Percentiles rank a stretch among this genome's conserved stretches.
These are phyloP conservation scores for Pseudopyrenochaeta lycopersici DNA, from an alignment of 2,329 filamentous ascomycete genomes.

Conservation along the genomic window DNA sequence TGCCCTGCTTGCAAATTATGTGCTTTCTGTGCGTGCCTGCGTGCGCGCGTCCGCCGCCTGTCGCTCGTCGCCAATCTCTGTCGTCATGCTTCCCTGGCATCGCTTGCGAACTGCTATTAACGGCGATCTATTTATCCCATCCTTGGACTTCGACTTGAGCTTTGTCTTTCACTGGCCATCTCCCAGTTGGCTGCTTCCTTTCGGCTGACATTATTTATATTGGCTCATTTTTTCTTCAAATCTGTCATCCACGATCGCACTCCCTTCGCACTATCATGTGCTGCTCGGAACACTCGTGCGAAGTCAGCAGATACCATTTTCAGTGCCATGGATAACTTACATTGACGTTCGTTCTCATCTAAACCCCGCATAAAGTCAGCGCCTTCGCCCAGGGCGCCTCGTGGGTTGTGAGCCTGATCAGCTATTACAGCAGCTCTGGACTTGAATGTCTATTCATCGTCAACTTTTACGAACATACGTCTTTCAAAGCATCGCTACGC, in stretches of 20 bases:
- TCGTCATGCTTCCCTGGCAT: background rate
- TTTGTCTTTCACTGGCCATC: background rate
- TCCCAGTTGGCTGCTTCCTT: background rate
- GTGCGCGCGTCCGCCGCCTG: background rate
- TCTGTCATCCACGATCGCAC: conserved; percentile 57
- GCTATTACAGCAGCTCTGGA: conserved; percentile 82
- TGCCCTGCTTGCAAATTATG: background rate
- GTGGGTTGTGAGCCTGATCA: conserved; percentile 86
- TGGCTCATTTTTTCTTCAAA: conserved; percentile 50
- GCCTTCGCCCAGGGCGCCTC: conserved; percentile 70
- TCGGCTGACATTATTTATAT: too few species aligned
- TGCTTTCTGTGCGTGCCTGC: background rate
- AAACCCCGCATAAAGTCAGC: conserved; percentile 87
- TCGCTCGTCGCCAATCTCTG: background rate
- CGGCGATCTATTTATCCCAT: background rate
- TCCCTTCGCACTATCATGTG: conserved; percentile 58
- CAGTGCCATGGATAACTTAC: conserved; percentile 50
- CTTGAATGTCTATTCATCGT: conserved; percentile 72
- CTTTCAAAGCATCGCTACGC: conserved; percentile 6
- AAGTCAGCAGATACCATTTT: conserved; percentile 8
- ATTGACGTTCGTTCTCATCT: conserved; percentile 85
- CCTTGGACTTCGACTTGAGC: background rate
- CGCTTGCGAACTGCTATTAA: background rate
- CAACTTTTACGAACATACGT: background rate
- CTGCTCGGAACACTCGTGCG: conserved; percentile 55